Conservation (phyloP, 495 filamentous ascomycete species). For the Pyronema domesticum region DNA sequence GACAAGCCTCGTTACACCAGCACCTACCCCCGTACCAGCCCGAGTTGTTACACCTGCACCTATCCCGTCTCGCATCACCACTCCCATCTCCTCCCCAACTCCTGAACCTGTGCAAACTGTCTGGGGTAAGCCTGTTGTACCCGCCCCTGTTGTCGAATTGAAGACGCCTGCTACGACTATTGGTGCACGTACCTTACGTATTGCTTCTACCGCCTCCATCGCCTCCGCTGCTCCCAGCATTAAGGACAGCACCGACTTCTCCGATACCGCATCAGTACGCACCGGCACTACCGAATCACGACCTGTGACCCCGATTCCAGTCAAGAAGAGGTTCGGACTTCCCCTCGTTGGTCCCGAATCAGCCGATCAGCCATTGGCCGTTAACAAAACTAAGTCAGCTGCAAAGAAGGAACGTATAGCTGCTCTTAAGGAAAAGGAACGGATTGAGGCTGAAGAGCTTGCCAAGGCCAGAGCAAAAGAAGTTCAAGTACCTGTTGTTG, state of each 20-base stretch:
- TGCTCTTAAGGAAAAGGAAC: constrained; percentile 42
- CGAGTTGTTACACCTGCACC: constrained; percentile 2
- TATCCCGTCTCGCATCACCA: no score
- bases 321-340: neutral
- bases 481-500: constrained; percentile 18
- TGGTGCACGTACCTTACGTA: no score
- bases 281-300: neutral
- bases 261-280: neutral
- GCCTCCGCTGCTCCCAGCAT: no score
- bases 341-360: neutral
- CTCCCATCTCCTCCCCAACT: no score
- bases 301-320: neutral
- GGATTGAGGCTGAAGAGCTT: constrained; percentile 17
- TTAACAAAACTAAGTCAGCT: constrained; percentile 75
- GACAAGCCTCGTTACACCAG: neutral
- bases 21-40: constrained; percentile 5
- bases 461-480: constrained; percentile 6
- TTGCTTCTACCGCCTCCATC: no score
- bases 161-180: no score
- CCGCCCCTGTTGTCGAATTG: no score
- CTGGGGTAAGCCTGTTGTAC: no score
- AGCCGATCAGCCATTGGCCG: constrained; percentile 41
- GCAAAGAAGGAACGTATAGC: constrained; percentile 74
- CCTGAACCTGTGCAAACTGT: no score
- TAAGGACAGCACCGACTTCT: neutral